Evolutionary conservation across 306 rosid species (phyloP), one percentile per base, ranked within the genome.

Genomic region (Coriaria nepalensis): DNA sequence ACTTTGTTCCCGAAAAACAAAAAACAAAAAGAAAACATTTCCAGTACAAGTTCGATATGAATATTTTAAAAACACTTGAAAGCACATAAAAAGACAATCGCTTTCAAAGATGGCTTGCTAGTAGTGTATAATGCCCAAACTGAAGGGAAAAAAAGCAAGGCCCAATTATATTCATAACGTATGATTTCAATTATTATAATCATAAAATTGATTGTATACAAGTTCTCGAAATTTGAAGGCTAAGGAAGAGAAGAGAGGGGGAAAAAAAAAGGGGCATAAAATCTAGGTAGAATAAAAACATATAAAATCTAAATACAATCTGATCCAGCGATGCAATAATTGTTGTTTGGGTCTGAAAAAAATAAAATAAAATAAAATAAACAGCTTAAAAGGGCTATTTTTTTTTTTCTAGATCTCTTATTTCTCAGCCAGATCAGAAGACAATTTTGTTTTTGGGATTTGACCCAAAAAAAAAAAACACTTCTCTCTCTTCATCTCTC

Each of bases 291-390:
- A 77, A 20, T 65, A 51, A 45, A 15, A 32, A 60, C 2, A 60
- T 65, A 70, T 64, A 70, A 65, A 64, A 72, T 70, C 83, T 71
- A 75, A 14, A 73, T 73, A 79, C 82, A 85, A 85, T 85, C 98
- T 71, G 87, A 80, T 85, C 94, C 98, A 92, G 94, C 98, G 80
- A 82, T 73, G 94, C 96, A 77, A 90, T 77, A 68, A 81, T 90
- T 75, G 78, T 72, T 60, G 63, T 20, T 20, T 20, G 29, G 63
- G 61, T 48, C 47, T 13, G 11, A 47, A 55, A 59, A 48, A 66
- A 67, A n/a, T n/a, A n/a, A n/a, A n/a, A n/a, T n/a, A n/a, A n/a
- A n/a, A n/a, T n/a, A n/a, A n/a, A n/a, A n/a, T n/a, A n/a, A n/a
- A 49, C 64, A 58, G 68, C 78, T 69, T 78, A 68, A 74, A 76